These are phyloP conservation scores for Cinnamomum chago DNA, from an alignment of 164 flowering plant genomes.

Conservation along the genomic window DNA sequence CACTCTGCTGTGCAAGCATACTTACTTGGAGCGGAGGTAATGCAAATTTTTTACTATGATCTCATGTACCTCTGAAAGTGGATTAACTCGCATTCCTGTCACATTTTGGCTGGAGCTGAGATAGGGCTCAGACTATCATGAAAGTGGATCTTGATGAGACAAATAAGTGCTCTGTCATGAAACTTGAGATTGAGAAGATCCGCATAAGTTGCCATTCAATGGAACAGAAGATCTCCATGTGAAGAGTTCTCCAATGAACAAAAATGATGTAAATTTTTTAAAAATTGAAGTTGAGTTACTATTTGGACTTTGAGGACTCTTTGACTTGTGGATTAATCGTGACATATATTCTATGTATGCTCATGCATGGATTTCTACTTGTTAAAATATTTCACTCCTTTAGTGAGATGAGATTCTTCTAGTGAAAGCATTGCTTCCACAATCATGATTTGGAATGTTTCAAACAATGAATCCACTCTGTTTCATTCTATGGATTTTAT, in stretches of 20 bases:
- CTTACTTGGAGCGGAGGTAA: conserved; percentile 80
- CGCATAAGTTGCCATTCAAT: no score
- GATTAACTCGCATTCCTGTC: not conserved
- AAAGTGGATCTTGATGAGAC: no score
- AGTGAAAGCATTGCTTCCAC: not conserved
- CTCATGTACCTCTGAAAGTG: not conserved
- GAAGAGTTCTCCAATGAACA: no score
- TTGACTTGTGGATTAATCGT: no score
- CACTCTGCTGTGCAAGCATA: conserved; percentile 96
- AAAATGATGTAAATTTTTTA: no score
- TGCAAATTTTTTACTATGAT: not conserved
- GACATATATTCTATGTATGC: no score
- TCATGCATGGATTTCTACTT: no score
- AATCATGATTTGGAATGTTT: not conserved
- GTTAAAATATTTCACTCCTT: not conserved
- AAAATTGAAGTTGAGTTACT: no score
- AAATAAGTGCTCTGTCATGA: no score
- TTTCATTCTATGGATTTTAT: not conserved
- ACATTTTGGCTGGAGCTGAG: not conserved
- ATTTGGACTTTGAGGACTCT: no score
- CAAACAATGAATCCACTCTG: not conserved
- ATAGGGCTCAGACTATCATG: not conserved
- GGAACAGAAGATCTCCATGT: no score
- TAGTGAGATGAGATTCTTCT: not conserved
- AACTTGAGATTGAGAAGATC: no score